Conservation (phyloP, 2,329 filamentous ascomycete species). For the Rutstroemia sp. region DNA sequence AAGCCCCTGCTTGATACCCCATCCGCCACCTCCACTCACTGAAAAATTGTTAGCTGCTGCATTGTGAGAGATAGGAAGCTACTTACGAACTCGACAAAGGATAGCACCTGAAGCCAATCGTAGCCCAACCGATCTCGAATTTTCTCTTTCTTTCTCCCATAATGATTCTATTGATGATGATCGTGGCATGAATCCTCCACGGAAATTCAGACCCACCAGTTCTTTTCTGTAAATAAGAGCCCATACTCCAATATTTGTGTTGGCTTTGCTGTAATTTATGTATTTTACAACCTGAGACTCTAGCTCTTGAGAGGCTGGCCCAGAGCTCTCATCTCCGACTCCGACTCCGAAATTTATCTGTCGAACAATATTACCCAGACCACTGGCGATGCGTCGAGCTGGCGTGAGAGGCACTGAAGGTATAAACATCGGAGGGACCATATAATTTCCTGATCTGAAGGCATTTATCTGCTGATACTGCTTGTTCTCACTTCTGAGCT, state of each 20-base stretch:
- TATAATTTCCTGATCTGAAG: conserved; percentile 2
- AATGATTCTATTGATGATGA: neutral
- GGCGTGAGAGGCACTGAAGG: conserved; percentile 57
- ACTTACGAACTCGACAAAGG: conserved; percentile 28
- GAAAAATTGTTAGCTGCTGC: conserved; percentile 13
- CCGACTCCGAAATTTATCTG: conserved; percentile 43
- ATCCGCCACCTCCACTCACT: conserved; percentile 77
- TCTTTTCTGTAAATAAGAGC: conserved; percentile 55
- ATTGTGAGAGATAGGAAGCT: neutral
- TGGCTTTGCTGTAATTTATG: conserved; percentile 34
- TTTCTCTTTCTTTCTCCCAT: neutral
- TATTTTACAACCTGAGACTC: conserved; percentile 56
- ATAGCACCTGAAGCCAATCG: conserved; percentile 20
- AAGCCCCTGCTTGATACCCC: conserved; percentile 73
- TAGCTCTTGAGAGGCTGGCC: conserved; percentile 63
- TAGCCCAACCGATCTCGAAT: conserved; percentile 14
- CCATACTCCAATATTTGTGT: conserved; percentile 57
- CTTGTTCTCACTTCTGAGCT: conserved; percentile 12
- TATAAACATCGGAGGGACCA: conserved; percentile 17
- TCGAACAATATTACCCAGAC: conserved; percentile 74
- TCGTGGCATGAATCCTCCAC: neutral
- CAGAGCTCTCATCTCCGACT: conserved; percentile 32
- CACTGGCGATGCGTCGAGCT: conserved; percentile 53
- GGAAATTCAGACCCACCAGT: neutral
- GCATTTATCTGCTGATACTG: conserved; percentile 16